Conservation (phyloP, 1,284 basidiomycete species). For the Leccinum fallax region DNA sequence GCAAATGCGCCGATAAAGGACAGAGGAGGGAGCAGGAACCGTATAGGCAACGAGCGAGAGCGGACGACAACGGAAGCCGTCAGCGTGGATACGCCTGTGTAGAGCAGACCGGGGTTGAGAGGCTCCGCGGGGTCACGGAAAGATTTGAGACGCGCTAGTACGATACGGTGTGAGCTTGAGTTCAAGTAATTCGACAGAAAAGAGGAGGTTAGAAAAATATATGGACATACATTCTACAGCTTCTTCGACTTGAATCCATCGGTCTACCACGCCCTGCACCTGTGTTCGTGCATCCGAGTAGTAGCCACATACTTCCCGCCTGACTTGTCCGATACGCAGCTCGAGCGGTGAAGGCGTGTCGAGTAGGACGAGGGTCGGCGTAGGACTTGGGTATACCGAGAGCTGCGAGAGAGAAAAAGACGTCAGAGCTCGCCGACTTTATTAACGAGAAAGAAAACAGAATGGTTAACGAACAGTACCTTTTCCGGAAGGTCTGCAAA, state of each 20-base stretch:
- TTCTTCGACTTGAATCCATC: constrained; percentile 83
- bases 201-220: neutral
- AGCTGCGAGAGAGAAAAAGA: constrained; percentile 49
- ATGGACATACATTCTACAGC: constrained; percentile 75
- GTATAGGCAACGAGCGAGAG: constrained; percentile 66
- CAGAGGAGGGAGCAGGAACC: constrained; percentile 70
- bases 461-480: constrained; percentile 13
- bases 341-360: constrained; percentile 76
- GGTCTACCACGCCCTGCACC: constrained; percentile 70
- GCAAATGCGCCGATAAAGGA: constrained; percentile 66
- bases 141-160: constrained; percentile 75
- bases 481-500: constrained; percentile 29
- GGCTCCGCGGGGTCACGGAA: constrained; percentile 79
- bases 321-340: constrained; percentile 65
- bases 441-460: neutral
- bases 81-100: constrained; percentile 86
- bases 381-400: constrained; percentile 73
- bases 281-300: constrained; percentile 59
- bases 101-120: constrained; percentile 84
- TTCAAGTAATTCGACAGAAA: neutral
- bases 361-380: constrained; percentile 65
- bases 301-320: constrained; percentile 56
- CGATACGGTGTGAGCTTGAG: neutral
- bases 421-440: neutral
- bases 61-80: constrained; percentile 86